phyloP scores from a whole-genome alignment of 768 basidiomycete genomes.

The Vararia minispora region DNA sequence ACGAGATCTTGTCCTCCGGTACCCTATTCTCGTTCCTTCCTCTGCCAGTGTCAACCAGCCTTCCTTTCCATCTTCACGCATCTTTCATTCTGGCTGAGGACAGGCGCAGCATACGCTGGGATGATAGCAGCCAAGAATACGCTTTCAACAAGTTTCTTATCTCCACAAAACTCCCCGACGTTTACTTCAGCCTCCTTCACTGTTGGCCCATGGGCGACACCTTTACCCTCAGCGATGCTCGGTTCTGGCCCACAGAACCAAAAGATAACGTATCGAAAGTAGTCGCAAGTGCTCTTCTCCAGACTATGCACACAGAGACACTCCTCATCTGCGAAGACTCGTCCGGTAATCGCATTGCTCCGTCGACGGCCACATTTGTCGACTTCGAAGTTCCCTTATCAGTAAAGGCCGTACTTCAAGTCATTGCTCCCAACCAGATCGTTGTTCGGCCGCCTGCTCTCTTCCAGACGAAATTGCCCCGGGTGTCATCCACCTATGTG shows the following conservation, averaged over 20 bases:
- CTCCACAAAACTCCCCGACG: slow-evolving; percentile 21
- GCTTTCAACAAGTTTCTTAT: slow-evolving; percentile 35
- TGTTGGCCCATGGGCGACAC: slow-evolving; percentile 16
- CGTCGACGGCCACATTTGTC: background rate
- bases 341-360: background rate
- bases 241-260: too few relatives aligned
- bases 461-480: too few relatives aligned
- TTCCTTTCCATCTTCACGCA: slow-evolving; percentile 37
- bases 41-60: slow-evolving; percentile 25
- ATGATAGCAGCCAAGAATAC: slow-evolving; percentile 24
- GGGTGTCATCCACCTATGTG: too few relatives aligned
- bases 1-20: too few relatives aligned
- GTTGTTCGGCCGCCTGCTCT: background rate
- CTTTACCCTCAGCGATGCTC: too few relatives aligned
- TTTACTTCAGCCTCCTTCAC: slow-evolving; percentile 31
- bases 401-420: background rate
- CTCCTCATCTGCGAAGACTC: background rate
- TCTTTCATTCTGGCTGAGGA: slow-evolving; percentile 37
- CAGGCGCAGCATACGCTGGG: slow-evolving; percentile 31
- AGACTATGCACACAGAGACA: background rate
- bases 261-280: slow-evolving; percentile 2
- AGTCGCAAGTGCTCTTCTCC: slow-evolving; percentile 1
- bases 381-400: background rate
- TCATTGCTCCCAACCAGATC: background rate
- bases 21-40: slow-evolving; percentile 36